Evolutionary conservation across 192 early-diverging fungal genomes (phyloP).

Genomic region (Gigaspora rosea): DNA sequence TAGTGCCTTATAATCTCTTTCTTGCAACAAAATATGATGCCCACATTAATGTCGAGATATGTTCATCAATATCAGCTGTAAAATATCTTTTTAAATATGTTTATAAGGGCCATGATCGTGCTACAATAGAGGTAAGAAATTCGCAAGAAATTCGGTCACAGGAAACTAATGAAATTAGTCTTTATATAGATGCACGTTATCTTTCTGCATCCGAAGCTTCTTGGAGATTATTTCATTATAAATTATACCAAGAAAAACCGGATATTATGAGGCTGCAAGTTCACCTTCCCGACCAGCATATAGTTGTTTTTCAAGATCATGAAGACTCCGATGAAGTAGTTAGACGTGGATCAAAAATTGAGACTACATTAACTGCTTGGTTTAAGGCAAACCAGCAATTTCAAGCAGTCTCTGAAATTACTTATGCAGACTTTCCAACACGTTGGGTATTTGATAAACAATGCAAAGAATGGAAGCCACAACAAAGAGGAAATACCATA

Average conservation of each 20-base stretch:
- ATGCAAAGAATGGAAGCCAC: conserved; percentile 11
- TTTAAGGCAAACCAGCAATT: conserved; percentile 20
- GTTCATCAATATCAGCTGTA: too few species aligned
- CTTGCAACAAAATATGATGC: conserved; percentile 42
- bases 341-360: neutral
- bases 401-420: neutral
- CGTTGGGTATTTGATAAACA: neutral
- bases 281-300: neutral
- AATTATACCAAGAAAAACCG: too few species aligned
- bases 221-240: too few species aligned
- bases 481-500: conserved; percentile 15
- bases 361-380: conserved; percentile 31
- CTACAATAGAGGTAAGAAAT: too few species aligned
- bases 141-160: too few species aligned
- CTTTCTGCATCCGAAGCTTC: too few species aligned
- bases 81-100: too few species aligned
- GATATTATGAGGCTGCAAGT: too few species aligned
- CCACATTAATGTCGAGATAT: conserved; percentile 40
- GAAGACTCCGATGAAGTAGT: conserved; percentile 11
- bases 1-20: conserved; percentile 31
- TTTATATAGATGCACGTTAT: too few species aligned
- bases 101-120: too few species aligned
- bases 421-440: conserved; percentile 28
- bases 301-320: conserved; percentile 3
- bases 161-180: too few species aligned